Conservation (phyloP, 306 rosid genomes). For the Hippophae tibetana region DNA sequence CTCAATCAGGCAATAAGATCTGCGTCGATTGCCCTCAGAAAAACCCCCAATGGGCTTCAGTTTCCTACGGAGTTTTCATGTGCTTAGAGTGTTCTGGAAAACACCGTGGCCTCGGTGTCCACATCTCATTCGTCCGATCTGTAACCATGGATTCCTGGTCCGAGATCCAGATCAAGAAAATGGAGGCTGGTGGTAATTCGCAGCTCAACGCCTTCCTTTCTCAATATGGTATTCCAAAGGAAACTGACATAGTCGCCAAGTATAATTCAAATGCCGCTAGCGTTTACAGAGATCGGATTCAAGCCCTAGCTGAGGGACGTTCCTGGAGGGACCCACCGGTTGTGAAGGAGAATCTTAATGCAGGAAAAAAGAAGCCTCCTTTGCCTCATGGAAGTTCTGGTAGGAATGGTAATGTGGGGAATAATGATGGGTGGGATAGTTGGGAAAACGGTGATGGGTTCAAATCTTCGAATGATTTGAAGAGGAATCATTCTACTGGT, state of each 20-base stretch:
- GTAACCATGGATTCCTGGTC: conserved; percentile 99
- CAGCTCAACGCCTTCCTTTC: conserved; percentile 65
- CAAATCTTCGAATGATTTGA: conserved; percentile 49
- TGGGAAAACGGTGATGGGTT: conserved; percentile 68
- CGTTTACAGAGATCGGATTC: conserved; percentile 79
- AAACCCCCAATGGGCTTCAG: conserved; percentile 99
- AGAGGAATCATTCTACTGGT: conserved; percentile 76
- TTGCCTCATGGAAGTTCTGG: conserved; percentile 29
- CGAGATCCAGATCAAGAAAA: conserved; percentile 89
- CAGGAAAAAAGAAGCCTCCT: conserved; percentile 59
- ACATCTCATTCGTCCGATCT: conserved; percentile 87
- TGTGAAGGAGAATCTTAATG: conserved; percentile 48
- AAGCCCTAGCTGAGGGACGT: conserved; percentile 79
- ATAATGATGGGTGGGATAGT: conserved; percentile 62
- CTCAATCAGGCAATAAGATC: conserved; percentile 65
- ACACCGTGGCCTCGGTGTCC: conserved; percentile 93
- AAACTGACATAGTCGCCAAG: conserved; percentile 74
- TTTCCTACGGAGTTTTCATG: conserved; percentile 93
- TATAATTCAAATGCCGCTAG: conserved; percentile 80
- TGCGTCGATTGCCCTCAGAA: conserved; percentile 94
- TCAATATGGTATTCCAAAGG: conserved; percentile 65
- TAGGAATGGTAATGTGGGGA: conserved; percentile 15
- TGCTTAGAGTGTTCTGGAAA: conserved; percentile 96
- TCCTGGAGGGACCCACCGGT: conserved; percentile 92
- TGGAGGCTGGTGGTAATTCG: conserved; percentile 93